Evolutionary conservation across 441 rosid species (phyloP).

Genomic region (Erysimum cheiri): DNA sequence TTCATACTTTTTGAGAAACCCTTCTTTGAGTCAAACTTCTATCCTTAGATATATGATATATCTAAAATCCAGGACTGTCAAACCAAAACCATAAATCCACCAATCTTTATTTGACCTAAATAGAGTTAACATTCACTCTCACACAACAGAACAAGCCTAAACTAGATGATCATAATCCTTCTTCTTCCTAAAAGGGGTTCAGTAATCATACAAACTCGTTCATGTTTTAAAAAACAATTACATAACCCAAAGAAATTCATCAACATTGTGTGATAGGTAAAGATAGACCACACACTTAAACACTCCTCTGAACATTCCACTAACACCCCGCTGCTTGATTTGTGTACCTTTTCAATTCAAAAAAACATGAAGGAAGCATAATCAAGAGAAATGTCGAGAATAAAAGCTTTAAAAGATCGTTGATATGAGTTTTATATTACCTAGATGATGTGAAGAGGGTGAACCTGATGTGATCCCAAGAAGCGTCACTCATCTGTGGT

Average conservation of each 20-base stretch:
- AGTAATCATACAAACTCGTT: slow-evolving; percentile 19
- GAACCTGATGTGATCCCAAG: slow-evolving; percentile 21
- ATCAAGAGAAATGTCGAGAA: neutral
- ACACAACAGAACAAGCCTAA: slow-evolving; percentile 21
- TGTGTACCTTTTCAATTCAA: slow-evolving; percentile 36
- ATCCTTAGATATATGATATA: neutral
- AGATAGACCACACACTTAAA: slow-evolving; percentile 20
- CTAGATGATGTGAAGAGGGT: slow-evolving; percentile 19
- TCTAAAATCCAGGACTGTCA: neutral
- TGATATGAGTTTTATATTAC: slow-evolving; percentile 22
- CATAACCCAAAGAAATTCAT: slow-evolving; percentile 15
- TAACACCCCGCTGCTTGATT: slow-evolving; percentile 14
- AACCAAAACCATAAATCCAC: neutral
- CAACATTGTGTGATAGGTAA: slow-evolving; percentile 19
- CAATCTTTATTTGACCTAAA: slow-evolving; percentile 31
- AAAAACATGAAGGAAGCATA: slow-evolving; percentile 3
- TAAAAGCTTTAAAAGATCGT: neutral
- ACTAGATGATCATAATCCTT: slow-evolving; percentile 16
- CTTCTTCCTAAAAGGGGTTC: slow-evolving; percentile 18
- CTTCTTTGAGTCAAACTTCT: neutral
- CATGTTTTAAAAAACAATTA: slow-evolving; percentile 36
- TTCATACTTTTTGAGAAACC: neutral
- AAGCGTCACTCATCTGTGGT: slow-evolving; percentile 36
- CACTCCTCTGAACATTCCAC: slow-evolving; percentile 27
- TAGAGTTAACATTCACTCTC: slow-evolving; percentile 19